Conservation (phyloP, 2,329 filamentous ascomycete species). For the Trichoderma atroviride region DNA sequence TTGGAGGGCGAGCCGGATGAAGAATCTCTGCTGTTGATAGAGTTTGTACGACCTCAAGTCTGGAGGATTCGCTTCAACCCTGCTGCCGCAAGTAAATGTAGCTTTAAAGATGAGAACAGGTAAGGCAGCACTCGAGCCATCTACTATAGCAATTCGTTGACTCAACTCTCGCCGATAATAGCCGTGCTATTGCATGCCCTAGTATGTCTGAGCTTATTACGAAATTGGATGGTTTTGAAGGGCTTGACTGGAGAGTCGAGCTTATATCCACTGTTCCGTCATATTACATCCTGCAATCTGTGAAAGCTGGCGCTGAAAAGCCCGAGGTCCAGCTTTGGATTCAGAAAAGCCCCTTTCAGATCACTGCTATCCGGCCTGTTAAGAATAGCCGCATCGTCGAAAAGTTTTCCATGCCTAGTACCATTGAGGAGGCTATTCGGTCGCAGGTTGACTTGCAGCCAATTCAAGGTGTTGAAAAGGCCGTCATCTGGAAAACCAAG, state of each 20-base stretch:
- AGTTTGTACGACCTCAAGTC: background rate
- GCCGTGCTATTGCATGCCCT: background rate
- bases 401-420: background rate
- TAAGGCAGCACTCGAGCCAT: background rate
- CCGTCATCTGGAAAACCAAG: background rate
- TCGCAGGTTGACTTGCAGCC: background rate
- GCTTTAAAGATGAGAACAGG: background rate
- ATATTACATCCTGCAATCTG: background rate
- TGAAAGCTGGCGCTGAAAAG: background rate
- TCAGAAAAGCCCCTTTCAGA: background rate
- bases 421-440: background rate
- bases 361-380: background rate
- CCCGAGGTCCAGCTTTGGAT: background rate
- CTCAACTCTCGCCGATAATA: background rate
- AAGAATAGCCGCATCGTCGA: background rate
- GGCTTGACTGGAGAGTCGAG: background rate
- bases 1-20: background rate
- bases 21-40: background rate
- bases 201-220: constrained; percentile 1
- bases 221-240: background rate
- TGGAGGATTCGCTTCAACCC: background rate
- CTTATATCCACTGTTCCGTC: background rate
- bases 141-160: background rate
- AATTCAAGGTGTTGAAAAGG: background rate
- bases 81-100: background rate